Evolutionary conservation across 495 filamentous ascomycete genomes (phyloP).

Genomic region (Darksidea phi): DNA sequence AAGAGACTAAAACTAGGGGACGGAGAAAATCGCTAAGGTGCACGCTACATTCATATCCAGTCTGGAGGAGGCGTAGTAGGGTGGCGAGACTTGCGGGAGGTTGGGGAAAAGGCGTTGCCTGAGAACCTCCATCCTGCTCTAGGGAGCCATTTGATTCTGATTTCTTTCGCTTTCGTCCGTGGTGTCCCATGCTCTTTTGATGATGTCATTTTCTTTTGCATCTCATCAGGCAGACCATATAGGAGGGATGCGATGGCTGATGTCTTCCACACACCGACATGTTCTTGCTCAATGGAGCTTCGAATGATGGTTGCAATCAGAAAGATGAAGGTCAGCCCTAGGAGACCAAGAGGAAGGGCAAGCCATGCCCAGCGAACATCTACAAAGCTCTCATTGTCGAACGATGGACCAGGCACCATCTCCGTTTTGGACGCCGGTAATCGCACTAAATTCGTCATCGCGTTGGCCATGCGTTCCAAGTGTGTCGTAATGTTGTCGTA

Average conservation of each 20-base stretch:
- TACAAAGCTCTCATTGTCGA: slow-evolving; percentile 15
- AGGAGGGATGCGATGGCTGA: slow-evolving; percentile 31
- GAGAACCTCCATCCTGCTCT: slow-evolving; percentile 24
- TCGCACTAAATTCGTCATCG: slow-evolving; percentile 28
- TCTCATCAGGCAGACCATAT: slow-evolving; percentile 28
- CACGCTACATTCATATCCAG: not conserved
- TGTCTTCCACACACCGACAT: slow-evolving; percentile 34
- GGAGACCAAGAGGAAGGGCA: slow-evolving; percentile 19
- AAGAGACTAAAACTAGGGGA: too few relatives aligned
- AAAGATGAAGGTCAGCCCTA: slow-evolving; percentile 25
- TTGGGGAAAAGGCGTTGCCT: slow-evolving; percentile 17
- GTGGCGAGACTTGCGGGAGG: not conserved
- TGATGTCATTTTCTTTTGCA: slow-evolving; percentile 28
- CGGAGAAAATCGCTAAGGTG: not conserved
- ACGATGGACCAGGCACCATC: slow-evolving; percentile 14
- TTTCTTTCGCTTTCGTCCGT: slow-evolving; percentile 24
- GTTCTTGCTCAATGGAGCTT: slow-evolving; percentile 19
- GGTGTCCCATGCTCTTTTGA: slow-evolving; percentile 15
- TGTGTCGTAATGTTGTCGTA: slow-evolving; percentile 18
- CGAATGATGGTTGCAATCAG: slow-evolving; percentile 26
- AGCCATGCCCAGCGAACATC: slow-evolving; percentile 30
- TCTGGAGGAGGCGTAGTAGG: not conserved
- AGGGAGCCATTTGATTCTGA: slow-evolving; percentile 22
- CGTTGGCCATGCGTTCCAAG: slow-evolving; percentile 16
- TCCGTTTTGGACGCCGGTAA: not conserved